Percentiles rank a stretch among this genome's conserved stretches.
These are phyloP conservation scores for Aspergillus ruber DNA, from an alignment of 2,329 filamentous ascomycete genomes.

Conservation along the genomic window DNA sequence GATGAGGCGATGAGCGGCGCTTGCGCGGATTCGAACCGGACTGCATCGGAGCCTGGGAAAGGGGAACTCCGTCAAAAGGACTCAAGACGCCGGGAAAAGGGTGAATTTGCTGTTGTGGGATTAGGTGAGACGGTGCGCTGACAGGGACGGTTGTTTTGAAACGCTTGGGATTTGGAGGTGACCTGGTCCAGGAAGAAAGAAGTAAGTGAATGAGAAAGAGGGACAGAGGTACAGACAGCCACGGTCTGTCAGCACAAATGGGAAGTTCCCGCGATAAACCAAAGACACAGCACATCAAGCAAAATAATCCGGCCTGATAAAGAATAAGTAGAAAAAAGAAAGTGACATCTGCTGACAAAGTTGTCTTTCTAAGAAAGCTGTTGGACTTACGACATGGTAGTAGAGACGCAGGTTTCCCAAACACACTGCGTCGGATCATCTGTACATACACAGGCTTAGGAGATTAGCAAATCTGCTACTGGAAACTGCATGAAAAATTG, in stretches of 20 bases:
- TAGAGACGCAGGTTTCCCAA: constrained; percentile 27
- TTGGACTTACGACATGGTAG: constrained; percentile 38
- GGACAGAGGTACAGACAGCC: not conserved
- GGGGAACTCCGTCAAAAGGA: constrained; percentile 34
- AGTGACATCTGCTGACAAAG: not conserved
- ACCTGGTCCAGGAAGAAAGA: constrained; percentile 20
- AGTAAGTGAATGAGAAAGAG: constrained; percentile 1
- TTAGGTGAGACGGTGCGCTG: constrained; percentile 29
- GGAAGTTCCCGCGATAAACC: not conserved
- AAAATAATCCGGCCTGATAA: not conserved
- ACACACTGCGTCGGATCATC: constrained; percentile 32
- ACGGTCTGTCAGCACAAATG: not conserved
- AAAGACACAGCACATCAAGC: not conserved
- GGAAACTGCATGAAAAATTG: constrained; percentile 21
- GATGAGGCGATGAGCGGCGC: constrained; percentile 36
- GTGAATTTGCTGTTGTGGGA: constrained; percentile 33
- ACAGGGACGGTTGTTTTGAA: constrained; percentile 35
- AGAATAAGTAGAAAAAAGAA: not conserved
- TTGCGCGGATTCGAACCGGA: constrained; percentile 37
- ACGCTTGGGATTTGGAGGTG: constrained; percentile 36
- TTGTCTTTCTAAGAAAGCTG: constrained; percentile 6
- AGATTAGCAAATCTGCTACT: constrained; percentile 31
- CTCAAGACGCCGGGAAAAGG: constrained; percentile 27
- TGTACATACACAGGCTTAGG: constrained; percentile 32
- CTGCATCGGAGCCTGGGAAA: constrained; percentile 28